Percentiles rank a stretch among this genome's conserved stretches.
phyloP scores from a whole-genome alignment of 257 asterid species.

The Ehretia macrophylla region DNA sequence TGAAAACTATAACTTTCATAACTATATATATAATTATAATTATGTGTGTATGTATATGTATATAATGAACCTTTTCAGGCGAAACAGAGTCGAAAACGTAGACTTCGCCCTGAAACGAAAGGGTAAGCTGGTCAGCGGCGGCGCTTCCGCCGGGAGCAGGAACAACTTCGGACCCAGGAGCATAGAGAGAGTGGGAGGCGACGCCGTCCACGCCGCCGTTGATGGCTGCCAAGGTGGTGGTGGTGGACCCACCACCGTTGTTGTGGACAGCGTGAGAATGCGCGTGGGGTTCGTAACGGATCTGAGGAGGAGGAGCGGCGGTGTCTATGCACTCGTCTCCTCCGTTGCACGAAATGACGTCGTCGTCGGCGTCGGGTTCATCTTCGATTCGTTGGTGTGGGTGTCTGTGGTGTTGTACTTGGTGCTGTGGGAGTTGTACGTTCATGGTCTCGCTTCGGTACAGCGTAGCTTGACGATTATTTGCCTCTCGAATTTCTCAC shows the following conservation, averaged over 20 bases:
- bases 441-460: constrained; percentile 1
- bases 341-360: constrained; percentile 21
- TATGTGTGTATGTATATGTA: neutral
- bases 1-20: no score
- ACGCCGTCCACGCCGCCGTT: constrained; percentile 29
- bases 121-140: constrained; percentile 86
- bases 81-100: constrained; percentile 90
- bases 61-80: constrained; percentile 66
- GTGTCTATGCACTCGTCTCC: constrained; percentile 39
- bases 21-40: no score
- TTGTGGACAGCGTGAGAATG: constrained; percentile 62
- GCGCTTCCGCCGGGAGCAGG: constrained; percentile 7
- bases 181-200: neutral
- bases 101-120: constrained; percentile 96
- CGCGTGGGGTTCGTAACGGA: constrained; percentile 53
- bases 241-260: constrained; percentile 7
- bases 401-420: neutral
- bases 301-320: constrained; percentile 34
- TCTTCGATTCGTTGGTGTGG: neutral
- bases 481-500: neutral
- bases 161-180: neutral
- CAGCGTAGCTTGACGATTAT: neutral
- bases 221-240: constrained; percentile 25
- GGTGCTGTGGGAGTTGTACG: constrained; percentile 37
- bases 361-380: constrained; percentile 36